phyloP scores from a whole-genome alignment of 345 rosid species.

The Salix suchowensis region DNA sequence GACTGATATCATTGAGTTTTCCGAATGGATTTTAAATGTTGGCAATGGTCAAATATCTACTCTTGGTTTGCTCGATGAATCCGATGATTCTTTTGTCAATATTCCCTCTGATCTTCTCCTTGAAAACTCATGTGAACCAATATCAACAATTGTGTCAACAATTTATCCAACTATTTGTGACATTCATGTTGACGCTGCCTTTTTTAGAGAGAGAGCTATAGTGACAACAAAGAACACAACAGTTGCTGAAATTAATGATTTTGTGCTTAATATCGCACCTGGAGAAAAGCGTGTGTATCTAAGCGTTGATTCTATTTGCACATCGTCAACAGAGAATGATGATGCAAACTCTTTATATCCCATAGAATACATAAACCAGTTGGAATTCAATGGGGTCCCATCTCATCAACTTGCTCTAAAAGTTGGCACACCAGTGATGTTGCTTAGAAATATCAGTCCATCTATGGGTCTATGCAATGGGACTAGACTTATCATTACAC shows the following conservation, averaged over 20 bases:
- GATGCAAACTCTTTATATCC: not conserved
- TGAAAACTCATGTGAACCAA: not conserved
- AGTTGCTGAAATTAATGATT: not conserved
- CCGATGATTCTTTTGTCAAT: not conserved
- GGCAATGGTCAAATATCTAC: not conserved
- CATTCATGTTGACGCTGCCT: too few species aligned
- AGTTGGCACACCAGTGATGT: slow-evolving; percentile 4
- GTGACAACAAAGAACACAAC: not conserved
- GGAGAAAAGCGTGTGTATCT: not conserved
- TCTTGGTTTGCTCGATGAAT: not conserved
- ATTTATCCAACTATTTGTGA: not conserved
- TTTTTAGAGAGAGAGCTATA: not conserved
- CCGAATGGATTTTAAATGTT: not conserved
- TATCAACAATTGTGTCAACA: not conserved
- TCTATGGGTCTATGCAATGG: not conserved
- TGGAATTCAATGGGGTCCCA: not conserved
- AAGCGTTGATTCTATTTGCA: not conserved
- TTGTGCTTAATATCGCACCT: not conserved
- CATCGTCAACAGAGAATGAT: too few species aligned
- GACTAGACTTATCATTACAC: not conserved
- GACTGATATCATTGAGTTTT: not conserved
- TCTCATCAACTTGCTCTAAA: not conserved
- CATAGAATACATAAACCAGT: not conserved
- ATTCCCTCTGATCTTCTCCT: not conserved
- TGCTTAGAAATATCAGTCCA: slow-evolving; percentile 7